Conservation (phyloP, 352 stramenopile genomes). For the Globisporangium polare region DNA sequence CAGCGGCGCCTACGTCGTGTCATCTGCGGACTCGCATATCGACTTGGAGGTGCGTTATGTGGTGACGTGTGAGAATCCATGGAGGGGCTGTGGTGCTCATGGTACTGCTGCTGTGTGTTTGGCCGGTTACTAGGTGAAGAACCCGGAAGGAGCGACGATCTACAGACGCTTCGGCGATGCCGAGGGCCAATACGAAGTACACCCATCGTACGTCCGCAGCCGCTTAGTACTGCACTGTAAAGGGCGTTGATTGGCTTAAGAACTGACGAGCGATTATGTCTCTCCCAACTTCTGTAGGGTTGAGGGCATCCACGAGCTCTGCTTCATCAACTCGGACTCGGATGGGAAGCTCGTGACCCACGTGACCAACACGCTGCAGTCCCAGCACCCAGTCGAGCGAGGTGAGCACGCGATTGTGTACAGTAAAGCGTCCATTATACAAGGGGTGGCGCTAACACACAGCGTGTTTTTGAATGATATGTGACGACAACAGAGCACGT, state of each 20-base stretch:
- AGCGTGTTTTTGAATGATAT: not conserved
- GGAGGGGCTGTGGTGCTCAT: too few species aligned
- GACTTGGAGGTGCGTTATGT: constrained; percentile 37
- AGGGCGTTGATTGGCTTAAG: not conserved
- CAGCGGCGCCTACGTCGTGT: constrained; percentile 66
- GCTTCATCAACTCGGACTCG: constrained; percentile 71
- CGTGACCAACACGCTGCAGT: constrained; percentile 76
- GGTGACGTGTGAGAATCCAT: not conserved
- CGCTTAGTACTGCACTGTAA: not conserved
- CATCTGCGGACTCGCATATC: constrained; percentile 68
- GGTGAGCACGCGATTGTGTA: constrained; percentile 21
- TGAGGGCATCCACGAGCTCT: constrained; percentile 59
- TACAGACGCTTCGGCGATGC: constrained; percentile 55
- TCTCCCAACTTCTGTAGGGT: constrained; percentile 24
- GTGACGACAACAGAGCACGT: constrained; percentile 59
- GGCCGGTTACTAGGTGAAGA: constrained; percentile 40
- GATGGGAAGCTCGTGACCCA: constrained; percentile 77
- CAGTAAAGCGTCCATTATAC: not conserved
- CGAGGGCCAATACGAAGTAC: constrained; percentile 68
- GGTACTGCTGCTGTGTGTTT: not conserved
- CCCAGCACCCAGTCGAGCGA: constrained; percentile 76
- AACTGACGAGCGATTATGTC: not conserved
- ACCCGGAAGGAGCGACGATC: constrained; percentile 49
- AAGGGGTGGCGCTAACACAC: not conserved
- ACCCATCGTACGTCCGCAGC: constrained; percentile 36